Conservation (phyloP, 2,329 filamentous ascomycete species). For the Aspergillus hortae region DNA sequence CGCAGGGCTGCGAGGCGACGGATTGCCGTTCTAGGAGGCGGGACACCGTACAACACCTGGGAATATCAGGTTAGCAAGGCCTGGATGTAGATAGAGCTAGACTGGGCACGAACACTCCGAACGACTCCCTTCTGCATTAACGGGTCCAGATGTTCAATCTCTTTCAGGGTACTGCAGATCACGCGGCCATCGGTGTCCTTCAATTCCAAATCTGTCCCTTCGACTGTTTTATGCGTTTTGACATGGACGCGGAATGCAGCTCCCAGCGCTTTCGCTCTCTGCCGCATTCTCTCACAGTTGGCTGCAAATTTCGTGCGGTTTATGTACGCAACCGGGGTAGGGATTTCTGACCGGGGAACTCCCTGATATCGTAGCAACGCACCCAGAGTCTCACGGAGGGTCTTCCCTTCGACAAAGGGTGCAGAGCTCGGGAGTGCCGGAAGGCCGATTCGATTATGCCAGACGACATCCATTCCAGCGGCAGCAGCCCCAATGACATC, state of each 20-base stretch:
- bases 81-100: background rate
- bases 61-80: background rate
- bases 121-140: background rate
- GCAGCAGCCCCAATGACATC: conserved; percentile 3
- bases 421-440: background rate
- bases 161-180: background rate
- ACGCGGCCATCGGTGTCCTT: background rate
- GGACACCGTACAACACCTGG: background rate
- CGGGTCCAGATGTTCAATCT: background rate
- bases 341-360: background rate
- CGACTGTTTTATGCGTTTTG: background rate
- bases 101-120: background rate
- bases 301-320: background rate
- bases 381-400: background rate
- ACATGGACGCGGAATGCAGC: background rate
- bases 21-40: background rate
- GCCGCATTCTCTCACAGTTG: background rate
- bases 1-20: background rate
- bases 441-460: conserved; percentile 3
- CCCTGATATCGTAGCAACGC: background rate
- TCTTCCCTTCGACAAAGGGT: background rate
- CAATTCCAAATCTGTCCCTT: background rate
- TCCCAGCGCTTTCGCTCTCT: background rate
- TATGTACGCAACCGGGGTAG: background rate
- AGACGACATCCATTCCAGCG: conserved; percentile 5